phyloP scores from a whole-genome alignment of 768 basidiomycete genomes.

The button mushroom (Agaricus bisporus) region DNA sequence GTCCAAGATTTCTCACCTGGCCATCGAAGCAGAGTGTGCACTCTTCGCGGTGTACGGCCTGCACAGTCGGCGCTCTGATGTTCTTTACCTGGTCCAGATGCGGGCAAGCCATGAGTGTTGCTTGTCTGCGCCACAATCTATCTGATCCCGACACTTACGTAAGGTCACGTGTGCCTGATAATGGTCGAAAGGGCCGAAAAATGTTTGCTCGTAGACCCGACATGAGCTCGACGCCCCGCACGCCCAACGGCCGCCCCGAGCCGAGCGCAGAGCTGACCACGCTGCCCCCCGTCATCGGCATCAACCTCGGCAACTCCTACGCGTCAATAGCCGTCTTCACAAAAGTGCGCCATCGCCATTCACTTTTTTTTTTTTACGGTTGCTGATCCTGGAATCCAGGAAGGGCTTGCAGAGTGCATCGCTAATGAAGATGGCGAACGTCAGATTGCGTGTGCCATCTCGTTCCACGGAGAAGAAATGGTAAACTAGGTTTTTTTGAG shows the following conservation, averaged over 20 bases:
- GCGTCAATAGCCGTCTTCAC: conserved; percentile 94
- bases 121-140: neutral
- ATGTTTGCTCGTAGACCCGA: neutral
- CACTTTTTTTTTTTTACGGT: neutral
- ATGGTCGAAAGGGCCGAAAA: neutral
- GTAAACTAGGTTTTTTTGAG: conserved; percentile 29
- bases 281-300: conserved; percentile 72
- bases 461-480: conserved; percentile 88
- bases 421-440: conserved; percentile 98
- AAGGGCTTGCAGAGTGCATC: conserved; percentile 89
- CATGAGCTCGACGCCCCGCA: conserved; percentile 1
- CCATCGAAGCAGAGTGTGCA: conserved; percentile 97
- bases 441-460: conserved; percentile 91
- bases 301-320: conserved; percentile 95
- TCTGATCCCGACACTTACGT: neutral
- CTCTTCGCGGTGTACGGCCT: conserved; percentile 84
- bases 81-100: conserved; percentile 46
- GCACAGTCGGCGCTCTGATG: conserved; percentile 53
- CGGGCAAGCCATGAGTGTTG: conserved; percentile 36
- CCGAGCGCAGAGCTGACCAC: conserved; percentile 27
- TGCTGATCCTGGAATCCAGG: conserved; percentile 36
- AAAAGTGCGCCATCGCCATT: conserved; percentile 52
- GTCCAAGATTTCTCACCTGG: conserved; percentile 48
- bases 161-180: neutral
- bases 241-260: conserved; percentile 44